Base-by-base conservation (phyloP, 768 basidiomycete species). In the Amanita muscaria region DNA sequence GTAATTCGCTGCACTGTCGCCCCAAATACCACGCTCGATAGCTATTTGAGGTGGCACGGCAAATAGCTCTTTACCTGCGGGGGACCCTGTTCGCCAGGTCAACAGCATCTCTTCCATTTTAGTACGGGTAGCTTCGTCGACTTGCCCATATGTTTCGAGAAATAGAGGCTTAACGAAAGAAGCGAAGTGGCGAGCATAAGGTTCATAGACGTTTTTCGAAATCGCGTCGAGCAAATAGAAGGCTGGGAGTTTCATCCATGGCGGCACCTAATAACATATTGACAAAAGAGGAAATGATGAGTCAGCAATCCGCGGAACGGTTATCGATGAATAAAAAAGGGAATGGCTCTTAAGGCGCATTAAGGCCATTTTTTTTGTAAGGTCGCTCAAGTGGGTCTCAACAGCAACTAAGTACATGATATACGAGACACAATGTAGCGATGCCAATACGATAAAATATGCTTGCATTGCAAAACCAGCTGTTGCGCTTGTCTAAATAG, bases 61-160 rank as follows among this genome's bases (percentile, higher is more conserved):
- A 58, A 98, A 99, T 1, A 99, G 70, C 57, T 93, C 88, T 42
- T 77, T 77, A 27, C 87, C 78, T 25, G 71, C 74, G 2, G 88
- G 84, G 11, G 85, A 82, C 12, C 89, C 91, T 18, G 80, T 84
- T 31, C 92, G 75, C 96, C 96, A 99, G 5, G 96, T 94, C 22
- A 88, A 64, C 11, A 98, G 76, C 82, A 99, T 91, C 63, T 99
- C 96, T 59, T 94, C 90, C 88, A 99, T 93, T 64, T 98, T 98
- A 60, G 79, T 77, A 49, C 86, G 81, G 19, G 89, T 94, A 32
- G 64, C 65, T 40, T 79, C 79, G 58, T 96, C 92, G 52, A 96
- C 93, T 54, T 79, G 74, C 36, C 77, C 72, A 64, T 98, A 97
- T 22, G 92, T 83, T 51, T 88, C 80, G 52, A 96, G 69, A 66